phyloP scores from a whole-genome alignment of 1,284 basidiomycete genomes.

The Xanthoconium separans region DNA sequence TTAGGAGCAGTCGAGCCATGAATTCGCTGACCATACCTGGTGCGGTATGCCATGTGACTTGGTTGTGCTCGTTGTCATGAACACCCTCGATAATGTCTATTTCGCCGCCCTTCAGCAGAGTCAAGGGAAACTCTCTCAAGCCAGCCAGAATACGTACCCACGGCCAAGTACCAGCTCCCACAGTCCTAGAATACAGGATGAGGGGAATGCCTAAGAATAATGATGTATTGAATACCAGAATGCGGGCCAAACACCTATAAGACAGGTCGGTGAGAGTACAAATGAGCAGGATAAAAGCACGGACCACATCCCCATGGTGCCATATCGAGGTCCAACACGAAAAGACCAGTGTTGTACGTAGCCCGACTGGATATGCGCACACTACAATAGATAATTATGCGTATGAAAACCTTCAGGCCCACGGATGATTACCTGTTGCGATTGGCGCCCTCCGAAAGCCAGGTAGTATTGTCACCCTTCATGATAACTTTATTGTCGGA shows the following conservation, averaged over 20 bases:
- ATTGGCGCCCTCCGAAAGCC: conserved; percentile 48
- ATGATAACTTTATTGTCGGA: conserved; percentile 62
- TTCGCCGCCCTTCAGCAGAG: conserved; percentile 48
- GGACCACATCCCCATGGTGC: conserved; percentile 59
- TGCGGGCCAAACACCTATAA: conserved; percentile 51
- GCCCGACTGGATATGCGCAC: conserved; percentile 49
- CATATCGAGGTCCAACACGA: conserved; percentile 51
- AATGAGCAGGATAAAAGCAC: conserved; percentile 1
- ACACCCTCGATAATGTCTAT: conserved; percentile 71
- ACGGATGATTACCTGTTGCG: conserved; percentile 52
- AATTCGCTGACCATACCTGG: conserved; percentile 37
- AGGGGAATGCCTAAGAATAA: conserved; percentile 18
- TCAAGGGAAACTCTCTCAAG: conserved; percentile 4
- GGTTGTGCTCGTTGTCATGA: conserved; percentile 59
- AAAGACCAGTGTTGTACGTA: conserved; percentile 52
- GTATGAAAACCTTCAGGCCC: not conserved
- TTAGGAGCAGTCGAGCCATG: conserved; percentile 4
- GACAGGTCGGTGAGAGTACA: not conserved
- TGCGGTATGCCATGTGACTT: conserved; percentile 60
- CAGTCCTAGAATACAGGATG: conserved; percentile 29
- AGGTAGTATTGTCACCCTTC: conserved; percentile 68
- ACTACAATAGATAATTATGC: conserved; percentile 27
- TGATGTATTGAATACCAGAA: conserved; percentile 46
- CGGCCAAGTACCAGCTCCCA: conserved; percentile 46
- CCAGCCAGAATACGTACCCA: conserved; percentile 31